Conservation (phyloP, 768 basidiomycete species). For the Suillus subluteus region DNA sequence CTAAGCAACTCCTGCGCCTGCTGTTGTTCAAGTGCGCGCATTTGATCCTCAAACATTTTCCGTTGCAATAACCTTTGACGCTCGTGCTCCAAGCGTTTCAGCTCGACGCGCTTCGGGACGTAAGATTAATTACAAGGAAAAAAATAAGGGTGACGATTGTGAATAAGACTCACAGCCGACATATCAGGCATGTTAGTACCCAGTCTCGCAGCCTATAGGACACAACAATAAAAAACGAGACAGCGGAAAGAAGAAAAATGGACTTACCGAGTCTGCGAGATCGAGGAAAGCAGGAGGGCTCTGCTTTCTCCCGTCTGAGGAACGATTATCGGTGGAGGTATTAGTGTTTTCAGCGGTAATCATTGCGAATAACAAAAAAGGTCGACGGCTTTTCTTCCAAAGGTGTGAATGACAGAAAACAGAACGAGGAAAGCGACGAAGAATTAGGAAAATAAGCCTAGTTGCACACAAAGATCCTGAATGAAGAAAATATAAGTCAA, state of each 20-base stretch:
- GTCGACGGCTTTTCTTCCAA: constrained; percentile 54
- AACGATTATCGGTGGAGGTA: constrained; percentile 71
- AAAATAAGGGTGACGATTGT: constrained; percentile 1
- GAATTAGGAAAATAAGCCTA: constrained; percentile 59
- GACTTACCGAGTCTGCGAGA: constrained; percentile 87
- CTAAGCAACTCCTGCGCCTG: constrained; percentile 85
- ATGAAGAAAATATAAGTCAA: constrained; percentile 24
- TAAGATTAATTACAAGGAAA: constrained; percentile 16
- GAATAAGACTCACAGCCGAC: constrained; percentile 65
- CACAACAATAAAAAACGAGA: constrained; percentile 11
- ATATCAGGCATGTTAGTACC: constrained; percentile 88
- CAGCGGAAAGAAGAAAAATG: constrained; percentile 4
- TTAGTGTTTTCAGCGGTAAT: constrained; percentile 72
- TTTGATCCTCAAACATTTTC: constrained; percentile 94
- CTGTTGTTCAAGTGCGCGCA: constrained; percentile 90
- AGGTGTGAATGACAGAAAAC: constrained; percentile 47
- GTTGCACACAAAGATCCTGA: constrained; percentile 70
- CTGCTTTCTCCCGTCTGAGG: constrained; percentile 76
- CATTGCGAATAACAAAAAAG: constrained; percentile 59
- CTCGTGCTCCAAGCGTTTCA: constrained; percentile 87
- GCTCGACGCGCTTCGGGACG: constrained; percentile 72
- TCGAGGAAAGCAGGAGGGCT: constrained; percentile 93
- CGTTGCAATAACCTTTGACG: constrained; percentile 86
- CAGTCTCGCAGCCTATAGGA: constrained; percentile 71
- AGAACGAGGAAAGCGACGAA: constrained; percentile 49